Base-by-base conservation (phyloP, 1,284 basidiomycete species). In the Ustilago shanxiensis region DNA sequence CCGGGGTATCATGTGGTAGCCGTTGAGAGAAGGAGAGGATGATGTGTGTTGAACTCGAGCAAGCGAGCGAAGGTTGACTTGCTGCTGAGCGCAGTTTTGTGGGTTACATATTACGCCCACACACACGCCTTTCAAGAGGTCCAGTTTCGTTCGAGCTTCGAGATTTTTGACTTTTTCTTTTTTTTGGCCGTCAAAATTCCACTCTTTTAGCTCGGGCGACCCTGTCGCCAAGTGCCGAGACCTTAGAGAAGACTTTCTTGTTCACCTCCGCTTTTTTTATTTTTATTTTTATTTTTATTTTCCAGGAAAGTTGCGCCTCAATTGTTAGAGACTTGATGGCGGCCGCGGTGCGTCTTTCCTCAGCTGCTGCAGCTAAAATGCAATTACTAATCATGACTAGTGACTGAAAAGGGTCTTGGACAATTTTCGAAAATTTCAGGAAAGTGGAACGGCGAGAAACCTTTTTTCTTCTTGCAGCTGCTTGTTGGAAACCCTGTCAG, bases 371-470 rank as follows among this genome's bases (percentile, higher is more conserved):
- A n/a, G 44, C n/a, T 57, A 45, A 45, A 37, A 52, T 6, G 45
- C 57, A 6, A 52, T 69, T 60, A 69, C 61, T 60, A 69, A 69
- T 49, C 67, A 63, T 64, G 56, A 69, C 61, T 29, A 55, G 20
- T 13, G 8, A 2, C 13, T 8, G n/a, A 20, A 18, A 20, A 58
- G 44, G 44, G 56, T 47, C 56, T 28, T 37, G 22, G 39, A 37
- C 39, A 56, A 41, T 41, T 56, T 31, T 22, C 49, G 61, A 60
- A 61, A 70, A 57, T 64, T 68, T 60, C 35, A 45, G 54, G 57
- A 61, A 68, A 58, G 59, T 60, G 44, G 65, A 57, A 29, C 31
- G 11, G 13, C 18, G 5, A 29, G 35, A 50, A 45, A 39, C 35
- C 44, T 62, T 55, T 55, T 62, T 62, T 41, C 31, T 56, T 58